A percentile compares a stretch with the other conserved stretches of the same genome.
phyloP scores from a whole-genome alignment of 2,329 filamentous ascomycete species.

The Xylaria sp. region DNA sequence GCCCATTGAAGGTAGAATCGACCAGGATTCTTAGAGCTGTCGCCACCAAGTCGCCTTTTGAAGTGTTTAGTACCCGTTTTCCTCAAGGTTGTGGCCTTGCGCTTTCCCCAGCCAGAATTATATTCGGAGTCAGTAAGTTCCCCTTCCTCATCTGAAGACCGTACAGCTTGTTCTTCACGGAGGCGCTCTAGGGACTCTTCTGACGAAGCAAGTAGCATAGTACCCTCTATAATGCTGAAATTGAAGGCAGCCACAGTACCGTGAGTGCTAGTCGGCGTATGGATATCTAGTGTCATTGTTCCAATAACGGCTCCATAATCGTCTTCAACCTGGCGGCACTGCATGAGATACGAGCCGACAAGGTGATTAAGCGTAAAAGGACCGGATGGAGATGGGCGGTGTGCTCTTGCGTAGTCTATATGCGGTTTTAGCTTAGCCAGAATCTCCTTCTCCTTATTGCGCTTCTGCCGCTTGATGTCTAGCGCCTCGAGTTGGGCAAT shows the following conservation, averaged over 20 bases:
- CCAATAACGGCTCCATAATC: slow-evolving; percentile 13
- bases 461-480: slow-evolving; percentile 7
- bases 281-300: slow-evolving; percentile 28
- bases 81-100: slow-evolving; percentile 6
- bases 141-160: slow-evolving; percentile 16
- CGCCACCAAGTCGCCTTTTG: slow-evolving; percentile 26
- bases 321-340: slow-evolving; percentile 21
- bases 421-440: slow-evolving; percentile 29
- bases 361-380: slow-evolving; percentile 15
- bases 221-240: slow-evolving; percentile 25
- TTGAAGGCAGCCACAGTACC: slow-evolving; percentile 26
- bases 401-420: slow-evolving; percentile 28
- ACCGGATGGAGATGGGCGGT: not conserved
- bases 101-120: slow-evolving; percentile 12
- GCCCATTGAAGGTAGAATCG: slow-evolving; percentile 34
- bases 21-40: not conserved
- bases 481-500: slow-evolving; percentile 6
- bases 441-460: slow-evolving; percentile 22
- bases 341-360: slow-evolving; percentile 31
- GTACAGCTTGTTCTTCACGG: slow-evolving; percentile 21
- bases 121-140: slow-evolving; percentile 1
- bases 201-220: slow-evolving; percentile 29
- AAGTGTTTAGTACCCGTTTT: not conserved
- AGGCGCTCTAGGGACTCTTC: slow-evolving; percentile 27
- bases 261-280: slow-evolving; percentile 29